Evolutionary conservation across 371 early-diverging fungal species (phyloP).

Genomic region (Syncephalis plumigaleata): DNA sequence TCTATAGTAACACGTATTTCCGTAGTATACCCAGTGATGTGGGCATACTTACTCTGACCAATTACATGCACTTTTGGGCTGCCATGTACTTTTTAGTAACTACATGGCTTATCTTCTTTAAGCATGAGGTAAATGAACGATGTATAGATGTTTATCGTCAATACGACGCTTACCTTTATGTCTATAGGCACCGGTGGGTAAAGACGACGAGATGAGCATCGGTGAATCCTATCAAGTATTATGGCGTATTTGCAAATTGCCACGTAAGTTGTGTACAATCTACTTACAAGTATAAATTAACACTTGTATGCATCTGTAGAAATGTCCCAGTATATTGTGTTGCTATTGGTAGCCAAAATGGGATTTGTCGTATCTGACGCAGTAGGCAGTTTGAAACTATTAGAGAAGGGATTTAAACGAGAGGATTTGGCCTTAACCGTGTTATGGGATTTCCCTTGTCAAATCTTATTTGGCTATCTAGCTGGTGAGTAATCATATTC

Average conservation of each 20-base stretch:
- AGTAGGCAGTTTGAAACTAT: slow-evolving; percentile 78
- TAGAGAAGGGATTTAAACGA: slow-evolving; percentile 87
- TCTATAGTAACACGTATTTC: slow-evolving; percentile 70
- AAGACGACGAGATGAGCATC: slow-evolving; percentile 18
- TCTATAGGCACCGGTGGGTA: slow-evolving; percentile 10
- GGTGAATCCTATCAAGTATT: slow-evolving; percentile 34
- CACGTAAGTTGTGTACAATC: slow-evolving; percentile 25
- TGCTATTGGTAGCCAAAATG: slow-evolving; percentile 74
- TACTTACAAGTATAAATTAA: neutral
- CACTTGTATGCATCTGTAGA: slow-evolving; percentile 15
- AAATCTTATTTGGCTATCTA: slow-evolving; percentile 91
- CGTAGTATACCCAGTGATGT: slow-evolving; percentile 40
- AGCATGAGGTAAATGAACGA: slow-evolving; percentile 36
- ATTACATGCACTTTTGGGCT: slow-evolving; percentile 87
- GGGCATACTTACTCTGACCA: slow-evolving; percentile 64
- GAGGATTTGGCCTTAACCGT: slow-evolving; percentile 88
- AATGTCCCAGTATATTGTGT: slow-evolving; percentile 62
- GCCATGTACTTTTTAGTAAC: slow-evolving; percentile 71
- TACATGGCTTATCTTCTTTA: slow-evolving; percentile 57
- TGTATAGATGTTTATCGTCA: neutral
- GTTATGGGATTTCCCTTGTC: slow-evolving; percentile 88
- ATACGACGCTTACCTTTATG: neutral
- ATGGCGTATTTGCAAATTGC: slow-evolving; percentile 47
- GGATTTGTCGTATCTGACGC: slow-evolving; percentile 91
- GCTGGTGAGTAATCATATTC: slow-evolving; percentile 71